phyloP scores from a whole-genome alignment of 192 early-diverging fungal species.

The Backusella westeae region DNA sequence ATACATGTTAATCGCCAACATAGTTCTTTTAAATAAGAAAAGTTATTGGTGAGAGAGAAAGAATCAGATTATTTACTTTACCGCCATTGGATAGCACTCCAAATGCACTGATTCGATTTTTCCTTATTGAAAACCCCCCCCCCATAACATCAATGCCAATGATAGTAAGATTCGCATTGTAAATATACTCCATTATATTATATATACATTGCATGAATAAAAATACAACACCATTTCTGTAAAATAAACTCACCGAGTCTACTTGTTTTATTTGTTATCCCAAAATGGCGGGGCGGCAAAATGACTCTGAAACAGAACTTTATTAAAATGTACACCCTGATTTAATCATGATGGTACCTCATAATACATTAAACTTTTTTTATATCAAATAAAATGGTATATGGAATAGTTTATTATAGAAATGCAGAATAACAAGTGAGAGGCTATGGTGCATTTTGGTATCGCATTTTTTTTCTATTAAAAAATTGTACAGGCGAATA shows the following conservation, averaged over 20 bases:
- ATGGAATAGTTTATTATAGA: neutral
- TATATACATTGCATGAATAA: no score
- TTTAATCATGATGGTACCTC: no score
- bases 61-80: neutral
- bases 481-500: neutral
- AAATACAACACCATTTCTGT: neutral
- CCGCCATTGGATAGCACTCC: neutral
- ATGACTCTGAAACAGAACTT: neutral
- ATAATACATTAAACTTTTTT: no score
- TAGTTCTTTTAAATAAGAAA: neutral
- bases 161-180: neutral
- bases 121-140: neutral
- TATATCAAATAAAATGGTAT: no score
- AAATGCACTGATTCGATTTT: neutral
- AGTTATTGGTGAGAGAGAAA: neutral
- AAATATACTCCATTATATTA: neutral
- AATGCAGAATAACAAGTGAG: neutral
- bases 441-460: neutral
- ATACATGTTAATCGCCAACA: neutral
- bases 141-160: neutral
- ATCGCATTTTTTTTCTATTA: neutral
- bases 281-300: neutral
- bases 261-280: conserved; percentile 6
- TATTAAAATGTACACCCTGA: neutral
- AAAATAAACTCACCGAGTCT: conserved; percentile 10